These are phyloP conservation scores for Epichloe festucae DNA, from an alignment of 2,329 filamentous ascomycete genomes.

Conservation along the genomic window DNA sequence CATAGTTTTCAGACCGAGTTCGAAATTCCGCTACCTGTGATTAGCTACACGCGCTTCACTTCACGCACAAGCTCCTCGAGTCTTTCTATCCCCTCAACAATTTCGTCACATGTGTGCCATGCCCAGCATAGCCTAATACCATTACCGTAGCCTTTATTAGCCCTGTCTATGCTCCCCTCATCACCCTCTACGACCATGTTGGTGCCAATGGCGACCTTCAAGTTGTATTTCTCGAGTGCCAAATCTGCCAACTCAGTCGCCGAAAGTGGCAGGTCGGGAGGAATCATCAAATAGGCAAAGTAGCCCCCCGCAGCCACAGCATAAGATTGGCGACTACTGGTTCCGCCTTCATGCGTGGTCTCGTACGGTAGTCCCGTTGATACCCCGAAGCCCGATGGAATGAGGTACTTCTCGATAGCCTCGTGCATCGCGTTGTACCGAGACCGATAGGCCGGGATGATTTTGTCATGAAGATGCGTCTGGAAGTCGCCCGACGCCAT, in stretches of 20 bases:
- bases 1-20: neutral
- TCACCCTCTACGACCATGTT: constrained; percentile 57
- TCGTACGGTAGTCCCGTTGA: constrained; percentile 8
- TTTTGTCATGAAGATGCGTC: constrained; percentile 8
- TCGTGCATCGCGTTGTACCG: constrained; percentile 10
- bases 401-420: constrained; percentile 9
- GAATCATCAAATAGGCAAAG: neutral
- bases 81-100: constrained; percentile 56
- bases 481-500: constrained; percentile 9
- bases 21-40: neutral
- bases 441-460: constrained; percentile 11
- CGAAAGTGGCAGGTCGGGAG: neutral
- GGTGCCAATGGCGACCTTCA: constrained; percentile 55
- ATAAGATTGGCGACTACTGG: neutral
- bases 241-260: neutral
- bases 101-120: constrained; percentile 53
- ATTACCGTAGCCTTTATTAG: constrained; percentile 37
- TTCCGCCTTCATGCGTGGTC: neutral
- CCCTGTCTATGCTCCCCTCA: constrained; percentile 21
- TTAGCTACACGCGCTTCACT: neutral
- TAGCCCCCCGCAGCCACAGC: constrained; percentile 1
- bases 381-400: constrained; percentile 9
- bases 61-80: constrained; percentile 25
- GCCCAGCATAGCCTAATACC: constrained; percentile 57
- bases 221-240: constrained; percentile 47